phyloP scores from a whole-genome alignment of 345 rosid genomes.

The Kandelia obovata region DNA sequence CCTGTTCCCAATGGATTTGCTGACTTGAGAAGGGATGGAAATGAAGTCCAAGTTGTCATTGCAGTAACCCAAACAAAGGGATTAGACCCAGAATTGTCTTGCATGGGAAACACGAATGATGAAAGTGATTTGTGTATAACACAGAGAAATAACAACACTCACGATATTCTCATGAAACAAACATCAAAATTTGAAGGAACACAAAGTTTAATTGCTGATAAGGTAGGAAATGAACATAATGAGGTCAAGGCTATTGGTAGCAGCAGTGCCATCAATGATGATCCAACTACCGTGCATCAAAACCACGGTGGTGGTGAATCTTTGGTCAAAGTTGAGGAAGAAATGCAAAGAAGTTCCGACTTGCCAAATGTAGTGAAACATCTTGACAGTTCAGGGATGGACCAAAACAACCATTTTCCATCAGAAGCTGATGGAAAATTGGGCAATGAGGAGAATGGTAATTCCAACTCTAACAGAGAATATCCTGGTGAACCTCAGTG shows the following conservation, averaged over 20 bases:
- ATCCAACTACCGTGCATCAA: conserved; percentile 21
- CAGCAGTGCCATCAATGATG: conserved; percentile 27
- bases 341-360: conserved; percentile 32
- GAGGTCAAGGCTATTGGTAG: conserved; percentile 36
- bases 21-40: conserved; percentile 38
- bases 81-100: conserved; percentile 66
- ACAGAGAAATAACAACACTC: conserved; percentile 38
- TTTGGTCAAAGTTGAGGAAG: conserved; percentile 44
- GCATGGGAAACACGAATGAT: conserved; percentile 52
- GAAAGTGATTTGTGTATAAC: conserved; percentile 39
- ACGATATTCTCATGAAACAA: conserved; percentile 33
- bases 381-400: conserved; percentile 30
- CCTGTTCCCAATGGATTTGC: conserved; percentile 39
- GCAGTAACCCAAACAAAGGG: conserved; percentile 39
- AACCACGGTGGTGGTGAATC: conserved; percentile 28
- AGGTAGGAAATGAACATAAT: conserved; percentile 39
- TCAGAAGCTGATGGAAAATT: conserved; percentile 35
- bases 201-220: conserved; percentile 38
- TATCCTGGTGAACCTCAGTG: conserved; percentile 34
- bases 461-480: conserved; percentile 32
- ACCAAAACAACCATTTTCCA: conserved; percentile 34
- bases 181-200: conserved; percentile 42
- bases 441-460: conserved; percentile 26
- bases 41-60: conserved; percentile 39
- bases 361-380: conserved; percentile 43